phyloP scores from a whole-genome alignment of 768 basidiomycete species.

The Mycena galopus region DNA sequence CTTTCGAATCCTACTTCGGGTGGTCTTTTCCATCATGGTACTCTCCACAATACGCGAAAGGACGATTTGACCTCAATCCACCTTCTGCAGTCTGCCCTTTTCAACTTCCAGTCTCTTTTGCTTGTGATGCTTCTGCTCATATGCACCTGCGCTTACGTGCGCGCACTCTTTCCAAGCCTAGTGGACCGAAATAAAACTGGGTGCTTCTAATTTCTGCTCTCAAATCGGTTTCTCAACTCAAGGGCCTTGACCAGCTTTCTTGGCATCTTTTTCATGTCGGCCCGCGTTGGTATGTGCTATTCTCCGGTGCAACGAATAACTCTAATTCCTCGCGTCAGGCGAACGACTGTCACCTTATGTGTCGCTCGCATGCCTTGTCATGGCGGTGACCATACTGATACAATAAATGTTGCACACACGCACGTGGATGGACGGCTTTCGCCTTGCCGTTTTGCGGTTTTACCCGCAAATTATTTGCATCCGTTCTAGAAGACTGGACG shows the following conservation, averaged over 20 bases:
- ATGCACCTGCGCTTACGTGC: constrained; percentile 97
- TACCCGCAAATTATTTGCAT: neutral
- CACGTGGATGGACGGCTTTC: neutral
- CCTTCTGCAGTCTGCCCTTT: constrained; percentile 81
- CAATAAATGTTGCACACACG: constrained; percentile 15
- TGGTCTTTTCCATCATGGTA: constrained; percentile 10
- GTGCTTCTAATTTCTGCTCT: constrained; percentile 58
- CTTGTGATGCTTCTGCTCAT: constrained; percentile 94
- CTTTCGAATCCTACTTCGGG: too few species aligned
- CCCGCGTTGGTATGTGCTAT: constrained; percentile 83
- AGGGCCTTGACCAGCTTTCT: constrained; percentile 71
- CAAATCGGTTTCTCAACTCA: neutral
- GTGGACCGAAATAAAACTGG: constrained; percentile 96
- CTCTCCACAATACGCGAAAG: too few species aligned
- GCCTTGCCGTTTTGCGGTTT: neutral
- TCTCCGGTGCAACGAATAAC: neutral
- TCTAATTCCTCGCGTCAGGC: constrained; percentile 61
- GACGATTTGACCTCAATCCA: neutral
- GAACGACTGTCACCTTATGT: constrained; percentile 98
- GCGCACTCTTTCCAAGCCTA: constrained; percentile 89
- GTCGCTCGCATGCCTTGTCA: constrained; percentile 89
- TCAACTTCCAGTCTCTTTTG: constrained; percentile 97
- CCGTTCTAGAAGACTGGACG: neutral
- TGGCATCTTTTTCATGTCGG: constrained; percentile 95
- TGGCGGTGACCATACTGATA: constrained; percentile 80